These are phyloP conservation scores for Fusarium chuoi DNA, from an alignment of 2,329 filamentous ascomycete genomes.

Conservation along the genomic window DNA sequence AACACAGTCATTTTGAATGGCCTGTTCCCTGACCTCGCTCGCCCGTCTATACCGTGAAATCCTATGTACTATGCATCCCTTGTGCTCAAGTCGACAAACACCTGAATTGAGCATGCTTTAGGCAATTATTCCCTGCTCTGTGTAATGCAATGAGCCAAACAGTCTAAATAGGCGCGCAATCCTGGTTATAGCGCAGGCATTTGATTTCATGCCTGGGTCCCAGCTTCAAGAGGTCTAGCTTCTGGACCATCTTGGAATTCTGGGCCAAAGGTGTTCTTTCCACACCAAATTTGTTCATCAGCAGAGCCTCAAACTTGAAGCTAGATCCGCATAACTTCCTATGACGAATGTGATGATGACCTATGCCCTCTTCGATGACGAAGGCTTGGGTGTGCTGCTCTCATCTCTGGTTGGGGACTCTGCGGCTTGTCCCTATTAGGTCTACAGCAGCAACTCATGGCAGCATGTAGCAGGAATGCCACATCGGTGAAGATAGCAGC, in stretches of 20 bases:
- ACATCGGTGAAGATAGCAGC: constrained; percentile 73
- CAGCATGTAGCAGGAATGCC: constrained; percentile 78
- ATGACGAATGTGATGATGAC: constrained; percentile 28
- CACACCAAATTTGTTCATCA: background rate
- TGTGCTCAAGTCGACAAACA: background rate
- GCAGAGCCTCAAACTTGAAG: background rate
- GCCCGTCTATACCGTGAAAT: constrained; percentile 6
- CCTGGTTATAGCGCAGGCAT: background rate
- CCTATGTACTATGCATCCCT: background rate
- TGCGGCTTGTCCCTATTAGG: constrained; percentile 39
- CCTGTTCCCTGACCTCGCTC: background rate
- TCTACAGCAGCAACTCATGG: constrained; percentile 80
- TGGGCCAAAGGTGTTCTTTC: background rate
- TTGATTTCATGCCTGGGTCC: background rate
- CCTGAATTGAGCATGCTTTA: constrained; percentile 3
- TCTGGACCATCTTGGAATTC: background rate
- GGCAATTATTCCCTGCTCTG: constrained; percentile 9
- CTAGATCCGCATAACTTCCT: background rate
- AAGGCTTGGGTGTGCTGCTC: constrained; percentile 42
- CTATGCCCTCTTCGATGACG: constrained; percentile 41
- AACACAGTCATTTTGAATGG: background rate
- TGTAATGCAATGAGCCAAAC: constrained; percentile 9
- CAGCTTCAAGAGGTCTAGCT: background rate
- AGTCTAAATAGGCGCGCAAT: constrained; percentile 3
- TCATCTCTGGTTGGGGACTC: constrained; percentile 35